Evolutionary conservation across 2,329 filamentous ascomycete genomes (phyloP).

Genomic region (Corinectria fuckeliana): DNA sequence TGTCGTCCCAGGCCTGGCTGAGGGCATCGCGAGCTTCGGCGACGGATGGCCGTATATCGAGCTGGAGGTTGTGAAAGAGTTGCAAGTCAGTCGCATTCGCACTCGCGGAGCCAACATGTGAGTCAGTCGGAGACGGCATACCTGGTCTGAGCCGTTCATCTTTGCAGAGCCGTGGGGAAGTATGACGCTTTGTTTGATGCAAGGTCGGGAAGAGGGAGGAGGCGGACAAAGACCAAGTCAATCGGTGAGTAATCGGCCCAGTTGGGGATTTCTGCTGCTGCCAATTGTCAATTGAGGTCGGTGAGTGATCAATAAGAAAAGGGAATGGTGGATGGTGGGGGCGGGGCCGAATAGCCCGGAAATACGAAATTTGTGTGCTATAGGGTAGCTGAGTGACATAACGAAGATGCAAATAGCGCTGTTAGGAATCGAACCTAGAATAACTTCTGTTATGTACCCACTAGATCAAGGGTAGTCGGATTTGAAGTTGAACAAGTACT

Average conservation of each 20-base stretch:
- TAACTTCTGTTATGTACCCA: too few relatives aligned
- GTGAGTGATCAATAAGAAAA: slow-evolving; percentile 3
- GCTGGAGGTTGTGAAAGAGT: slow-evolving; percentile 18
- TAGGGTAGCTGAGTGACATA: too few relatives aligned
- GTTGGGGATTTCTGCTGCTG: slow-evolving; percentile 24
- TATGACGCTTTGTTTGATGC: background rate
- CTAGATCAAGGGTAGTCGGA: too few relatives aligned
- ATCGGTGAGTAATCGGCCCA: slow-evolving; percentile 22
- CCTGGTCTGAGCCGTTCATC: slow-evolving; percentile 36
- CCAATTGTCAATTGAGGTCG: slow-evolving; percentile 19
- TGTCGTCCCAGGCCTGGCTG: slow-evolving; percentile 33
- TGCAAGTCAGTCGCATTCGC: slow-evolving; percentile 3
- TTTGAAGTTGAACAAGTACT: too few relatives aligned
- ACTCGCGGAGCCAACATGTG: background rate
- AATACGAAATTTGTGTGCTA: too few relatives aligned
- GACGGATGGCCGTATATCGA: slow-evolving; percentile 38
- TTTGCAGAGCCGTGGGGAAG: slow-evolving; percentile 3
- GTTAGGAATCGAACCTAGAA: too few relatives aligned
- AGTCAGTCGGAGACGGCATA: slow-evolving; percentile 7
- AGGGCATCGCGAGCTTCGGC: slow-evolving; percentile 38
- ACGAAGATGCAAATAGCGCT: too few relatives aligned
- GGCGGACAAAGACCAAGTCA: background rate
- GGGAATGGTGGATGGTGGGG: slow-evolving; percentile 26
- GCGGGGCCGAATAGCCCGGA: too few relatives aligned
- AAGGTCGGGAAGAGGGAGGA: background rate